Percentiles rank a stretch among this genome's conserved stretches.
phyloP scores from a whole-genome alignment of 1,139 yeast species.

The Yamadazyma songkhlaensis region DNA sequence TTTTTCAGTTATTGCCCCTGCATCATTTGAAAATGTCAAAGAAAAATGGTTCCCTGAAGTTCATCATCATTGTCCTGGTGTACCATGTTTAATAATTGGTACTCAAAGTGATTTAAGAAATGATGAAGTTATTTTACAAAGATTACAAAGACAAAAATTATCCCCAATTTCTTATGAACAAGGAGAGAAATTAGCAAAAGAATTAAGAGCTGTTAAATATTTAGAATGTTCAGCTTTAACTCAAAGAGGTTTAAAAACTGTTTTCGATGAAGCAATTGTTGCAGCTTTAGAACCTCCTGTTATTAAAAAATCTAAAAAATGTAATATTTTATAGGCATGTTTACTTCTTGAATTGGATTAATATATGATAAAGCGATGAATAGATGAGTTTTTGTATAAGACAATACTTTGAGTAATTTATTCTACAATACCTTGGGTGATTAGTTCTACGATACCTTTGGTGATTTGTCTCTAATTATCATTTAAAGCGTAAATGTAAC shows the following conservation, averaged over 20 bases:
- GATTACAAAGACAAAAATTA: constrained; percentile 86
- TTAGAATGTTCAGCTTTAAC: constrained; percentile 98
- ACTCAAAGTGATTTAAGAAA: constrained; percentile 94
- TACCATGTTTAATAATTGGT: constrained; percentile 93
- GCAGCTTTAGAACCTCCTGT: constrained; percentile 94
- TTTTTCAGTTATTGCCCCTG: constrained; percentile 93
- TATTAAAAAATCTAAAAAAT: constrained; percentile 76
- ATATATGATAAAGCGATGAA: no score
- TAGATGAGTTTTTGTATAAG: no score
- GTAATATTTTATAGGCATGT: constrained; percentile 60
- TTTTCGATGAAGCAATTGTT: constrained; percentile 95
- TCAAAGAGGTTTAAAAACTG: constrained; percentile 92
- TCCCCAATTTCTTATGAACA: constrained; percentile 81
- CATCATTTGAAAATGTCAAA: constrained; percentile 95
- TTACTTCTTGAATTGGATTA: no score
- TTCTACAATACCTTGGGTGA: no score
- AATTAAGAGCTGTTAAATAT: constrained; percentile 90
- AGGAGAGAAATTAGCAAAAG: constrained; percentile 92
- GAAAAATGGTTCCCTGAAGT: constrained; percentile 99
- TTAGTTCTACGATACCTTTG: no score
- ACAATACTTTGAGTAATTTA: no score
- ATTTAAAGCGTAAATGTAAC: no score
- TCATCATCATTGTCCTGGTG: constrained; percentile 97
- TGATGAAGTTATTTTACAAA: constrained; percentile 85
- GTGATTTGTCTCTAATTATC: no score